Percentiles rank a stretch among this genome's conserved stretches.
Conservation (phyloP, 495 filamentous ascomycete species). For the Jackrogersella minutella region DNA sequence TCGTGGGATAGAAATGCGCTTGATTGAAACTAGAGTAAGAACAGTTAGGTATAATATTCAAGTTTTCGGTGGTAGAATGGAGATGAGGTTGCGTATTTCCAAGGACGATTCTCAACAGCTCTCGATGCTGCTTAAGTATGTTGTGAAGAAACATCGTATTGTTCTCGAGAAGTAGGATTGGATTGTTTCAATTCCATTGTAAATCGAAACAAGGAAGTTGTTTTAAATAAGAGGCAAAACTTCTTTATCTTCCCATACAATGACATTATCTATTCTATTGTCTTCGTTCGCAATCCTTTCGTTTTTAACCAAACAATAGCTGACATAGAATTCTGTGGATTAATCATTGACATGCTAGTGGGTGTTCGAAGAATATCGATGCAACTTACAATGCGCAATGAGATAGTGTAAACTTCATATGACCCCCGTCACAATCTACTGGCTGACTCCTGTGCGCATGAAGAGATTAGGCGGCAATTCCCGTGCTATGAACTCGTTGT, state of each 20-base stretch:
- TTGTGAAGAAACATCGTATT: background rate
- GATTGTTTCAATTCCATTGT: background rate
- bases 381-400: background rate
- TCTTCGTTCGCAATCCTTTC: too few relatives aligned
- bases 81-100: too few relatives aligned
- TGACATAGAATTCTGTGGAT: too few relatives aligned
- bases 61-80: too few relatives aligned
- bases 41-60: too few relatives aligned
- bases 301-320: too few relatives aligned
- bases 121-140: too few relatives aligned
- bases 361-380: too few relatives aligned
- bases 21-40: background rate
- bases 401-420: background rate
- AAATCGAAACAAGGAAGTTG: background rate
- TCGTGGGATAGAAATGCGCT: background rate
- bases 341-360: too few relatives aligned
- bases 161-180: background rate
- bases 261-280: background rate
- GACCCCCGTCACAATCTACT: background rate
- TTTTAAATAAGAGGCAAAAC: background rate
- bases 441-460: slow-evolving; percentile 42
- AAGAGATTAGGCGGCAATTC: slow-evolving; percentile 48
- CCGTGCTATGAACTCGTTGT: slow-evolving; percentile 45
- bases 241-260: too few relatives aligned
- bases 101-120: too few relatives aligned